These are phyloP conservation scores for Aspergillus eucalypticola DNA, from an alignment of 2,329 filamentous ascomycete genomes.

Conservation along the genomic window DNA sequence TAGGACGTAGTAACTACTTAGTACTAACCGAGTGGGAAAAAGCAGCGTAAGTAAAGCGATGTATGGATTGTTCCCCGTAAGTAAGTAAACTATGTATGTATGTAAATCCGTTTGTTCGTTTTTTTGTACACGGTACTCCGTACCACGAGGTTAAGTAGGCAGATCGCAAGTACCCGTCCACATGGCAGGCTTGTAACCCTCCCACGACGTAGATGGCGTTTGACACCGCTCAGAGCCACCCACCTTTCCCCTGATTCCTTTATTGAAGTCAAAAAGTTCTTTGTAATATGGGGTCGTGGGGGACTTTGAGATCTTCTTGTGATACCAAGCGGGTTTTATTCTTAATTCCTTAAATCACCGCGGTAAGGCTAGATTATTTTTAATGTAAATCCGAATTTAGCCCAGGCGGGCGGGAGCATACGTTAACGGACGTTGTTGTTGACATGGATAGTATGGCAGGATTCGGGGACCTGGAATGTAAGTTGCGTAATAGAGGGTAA, in stretches of 20 bases:
- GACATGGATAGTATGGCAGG: background rate
- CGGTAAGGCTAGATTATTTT: background rate
- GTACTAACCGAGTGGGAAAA: no score
- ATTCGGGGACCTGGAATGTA: background rate
- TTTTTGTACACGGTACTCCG: conserved; percentile 13
- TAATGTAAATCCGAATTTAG: background rate
- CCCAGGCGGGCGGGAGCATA: background rate
- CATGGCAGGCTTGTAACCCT: conserved; percentile 24
- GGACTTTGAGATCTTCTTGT: background rate
- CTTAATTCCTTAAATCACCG: background rate
- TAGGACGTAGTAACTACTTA: no score
- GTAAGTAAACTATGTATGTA: conserved; percentile 9
- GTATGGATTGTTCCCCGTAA: background rate
- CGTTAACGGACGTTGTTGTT: background rate
- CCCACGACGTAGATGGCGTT: conserved; percentile 15
- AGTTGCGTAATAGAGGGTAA: background rate
- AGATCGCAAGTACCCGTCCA: conserved; percentile 25
- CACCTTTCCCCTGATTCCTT: background rate
- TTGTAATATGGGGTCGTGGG: background rate
- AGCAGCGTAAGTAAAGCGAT: background rate
- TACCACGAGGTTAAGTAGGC: conserved; percentile 24
- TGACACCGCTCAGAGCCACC: background rate
- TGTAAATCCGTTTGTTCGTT: conserved; percentile 10
- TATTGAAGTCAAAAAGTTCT: background rate
- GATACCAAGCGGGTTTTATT: background rate